These are phyloP conservation scores for Auriculariales sp. DNA, from an alignment of 768 basidiomycete species.

Conservation along the genomic window DNA sequence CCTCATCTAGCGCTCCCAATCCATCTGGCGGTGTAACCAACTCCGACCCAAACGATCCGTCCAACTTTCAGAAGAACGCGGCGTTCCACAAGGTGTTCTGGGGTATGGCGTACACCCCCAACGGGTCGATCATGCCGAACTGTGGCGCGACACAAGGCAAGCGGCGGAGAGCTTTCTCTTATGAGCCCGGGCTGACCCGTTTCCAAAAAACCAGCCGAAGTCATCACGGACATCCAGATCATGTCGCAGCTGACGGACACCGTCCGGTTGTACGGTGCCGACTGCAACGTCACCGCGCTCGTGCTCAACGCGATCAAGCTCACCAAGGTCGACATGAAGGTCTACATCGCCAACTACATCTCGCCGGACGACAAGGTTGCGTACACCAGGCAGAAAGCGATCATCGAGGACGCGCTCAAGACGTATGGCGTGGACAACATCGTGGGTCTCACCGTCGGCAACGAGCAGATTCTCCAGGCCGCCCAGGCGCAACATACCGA, in stretches of 20 bases:
- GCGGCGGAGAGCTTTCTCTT: conserved; percentile 8
- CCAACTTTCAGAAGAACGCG: conserved; percentile 54
- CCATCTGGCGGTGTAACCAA: conserved; percentile 5
- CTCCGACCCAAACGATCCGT: conserved; percentile 55
- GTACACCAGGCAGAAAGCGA: conserved; percentile 57
- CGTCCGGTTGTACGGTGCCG: conserved; percentile 2
- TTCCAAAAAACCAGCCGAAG: conserved; percentile 22
- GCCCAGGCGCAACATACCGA: conserved; percentile 1
- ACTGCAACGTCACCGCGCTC: conserved; percentile 23
- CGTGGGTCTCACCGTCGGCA: conserved; percentile 73
- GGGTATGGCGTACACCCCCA: conserved; percentile 78
- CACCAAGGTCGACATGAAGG: conserved; percentile 76
- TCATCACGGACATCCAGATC: conserved; percentile 63
- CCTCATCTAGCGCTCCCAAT: no score
- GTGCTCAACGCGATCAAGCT: conserved; percentile 76
- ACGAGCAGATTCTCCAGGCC: conserved; percentile 16
- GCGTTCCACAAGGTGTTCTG: conserved; percentile 64
- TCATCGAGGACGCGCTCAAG: conserved; percentile 52
- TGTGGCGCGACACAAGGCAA: conserved; percentile 40
- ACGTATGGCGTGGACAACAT: conserved; percentile 68
- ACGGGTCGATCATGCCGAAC: conserved; percentile 50
- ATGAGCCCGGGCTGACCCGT: not conserved
- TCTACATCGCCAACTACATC: conserved; percentile 63
- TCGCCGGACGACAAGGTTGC: conserved; percentile 49
- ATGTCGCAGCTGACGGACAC: conserved; percentile 71